Evolutionary conservation across 2,329 filamentous ascomycete species (phyloP), one percentile per base, ranked within the genome.

Genomic region (Aspergillus quadricinctus): DNA sequence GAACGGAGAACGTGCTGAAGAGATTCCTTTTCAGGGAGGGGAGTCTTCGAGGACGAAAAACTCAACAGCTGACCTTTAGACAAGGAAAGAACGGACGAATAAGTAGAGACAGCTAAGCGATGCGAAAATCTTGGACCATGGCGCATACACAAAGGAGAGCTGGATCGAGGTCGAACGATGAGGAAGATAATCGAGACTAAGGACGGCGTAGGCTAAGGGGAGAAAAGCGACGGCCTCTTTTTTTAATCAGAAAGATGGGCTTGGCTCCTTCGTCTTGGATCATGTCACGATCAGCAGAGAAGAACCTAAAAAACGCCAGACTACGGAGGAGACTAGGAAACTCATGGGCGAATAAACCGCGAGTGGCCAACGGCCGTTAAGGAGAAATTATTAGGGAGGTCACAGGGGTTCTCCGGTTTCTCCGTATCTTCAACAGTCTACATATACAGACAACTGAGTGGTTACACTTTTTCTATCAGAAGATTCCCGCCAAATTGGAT

Each of bases 41-140:
- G 49, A 29, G 54, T 57, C 62, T 60, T 64, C 61, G 62, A 61
- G 59, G 62, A 55, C 43, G 52, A 27, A 52, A 57, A 48, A 52
- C n/a, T 49, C 29, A 57, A 59, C 49, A 55, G 35, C 25, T 48
- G 48, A 48, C 53, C 52, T 35, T 29, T 40, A 41, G 27, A 50
- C n/a, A 48, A 49, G 45, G 45, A 55, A 52, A 58, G 50, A 58
- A 59, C 40, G 55, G 57, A 49, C 57, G 59, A 54, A 55, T 48
- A 52, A 69, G 72, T 66, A 72, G 62, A 68, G 64, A 61, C 59
- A 67, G 59, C 66, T 63, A 66, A 59, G 63, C 62, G 62, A 65
- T 65, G 61, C 64, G 61, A 55, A 59, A 55, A 57, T 57, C 57
- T 57, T 63, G 64, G 64, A 65, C 66, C 71, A 73, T 73, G 71